Base-by-base conservation (phyloP, 768 basidiomycete genomes). In the Chlorophyllum brunneum region DNA sequence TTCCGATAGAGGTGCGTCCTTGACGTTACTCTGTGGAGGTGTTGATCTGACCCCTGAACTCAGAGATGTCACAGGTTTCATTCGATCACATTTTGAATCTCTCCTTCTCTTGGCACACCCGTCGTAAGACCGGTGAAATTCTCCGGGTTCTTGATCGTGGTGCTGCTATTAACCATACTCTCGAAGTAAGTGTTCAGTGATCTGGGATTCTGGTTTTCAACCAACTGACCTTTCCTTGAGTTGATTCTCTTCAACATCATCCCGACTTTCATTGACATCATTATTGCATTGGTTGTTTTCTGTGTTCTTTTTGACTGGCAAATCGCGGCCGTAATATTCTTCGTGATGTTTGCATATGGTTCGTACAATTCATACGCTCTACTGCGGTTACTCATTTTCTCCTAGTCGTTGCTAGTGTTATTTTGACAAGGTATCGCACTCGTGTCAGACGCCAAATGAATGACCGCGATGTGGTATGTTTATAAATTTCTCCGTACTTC, bases 31-130 rank as follows among this genome's bases (percentile, higher is more conserved):
- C 4, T 20, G 37, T 15, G 8, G 16, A 33, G 9, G 15, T 37
- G 27, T 22, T 44, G 36, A 16, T 44, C 39, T 27, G 37, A 42
- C 18, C 16, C 48, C 4, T 54, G 29, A 26, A 46, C 22, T 15
- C 57, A 85, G 89, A 91, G 67, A 94, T 95, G 92, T 86, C 86
- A 1, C 77, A 83, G 60, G 73, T 94, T 47, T 87, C 92, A 8
- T 91, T 89, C 68, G 82, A 93, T 54, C 94, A 95, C 61, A 69
- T 97, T 2, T 75, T 98, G 8, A 88, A 91, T 55, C 80, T 98
- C 3, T 90, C 89, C 1, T 83, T 94, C 57, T 79, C 86, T 4
- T 92, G 86, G 79, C 92, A 87, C 63, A 88, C 81, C 4, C 85
- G 78, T 49, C 78, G 85, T 42, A 93, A 88, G 72, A 91, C 92